A percentile compares a stretch with the other conserved stretches of the same genome.
Evolutionary conservation across 192 early-diverging fungal species (phyloP).

Genomic region (Entomortierella beljakovae): DNA sequence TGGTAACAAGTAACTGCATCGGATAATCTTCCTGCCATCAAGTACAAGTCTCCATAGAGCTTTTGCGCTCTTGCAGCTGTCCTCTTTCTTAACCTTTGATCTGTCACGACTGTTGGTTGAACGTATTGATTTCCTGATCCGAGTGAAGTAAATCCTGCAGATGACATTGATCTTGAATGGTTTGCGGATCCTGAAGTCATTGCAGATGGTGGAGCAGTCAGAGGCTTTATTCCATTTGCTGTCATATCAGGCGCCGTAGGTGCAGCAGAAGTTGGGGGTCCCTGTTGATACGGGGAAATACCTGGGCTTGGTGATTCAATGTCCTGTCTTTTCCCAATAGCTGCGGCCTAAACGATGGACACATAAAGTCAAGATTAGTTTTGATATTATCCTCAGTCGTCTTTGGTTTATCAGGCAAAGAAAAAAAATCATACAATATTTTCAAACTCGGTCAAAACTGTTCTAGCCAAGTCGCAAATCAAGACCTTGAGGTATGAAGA

Average conservation of each 20-base stretch:
- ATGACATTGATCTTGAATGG: slow-evolving; percentile 53
- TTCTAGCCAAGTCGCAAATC: slow-evolving; percentile 84
- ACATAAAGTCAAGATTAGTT: too few species aligned
- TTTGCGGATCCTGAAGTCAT: slow-evolving; percentile 55
- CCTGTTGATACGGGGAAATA: slow-evolving; percentile 25
- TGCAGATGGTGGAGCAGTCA: slow-evolving; percentile 57
- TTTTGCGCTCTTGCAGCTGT: slow-evolving; percentile 80
- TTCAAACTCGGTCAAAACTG: slow-evolving; percentile 75
- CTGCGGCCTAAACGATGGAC: slow-evolving; percentile 59
- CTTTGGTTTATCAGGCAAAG: background rate
- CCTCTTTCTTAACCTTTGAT: slow-evolving; percentile 64
- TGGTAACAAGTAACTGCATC: slow-evolving; percentile 78
- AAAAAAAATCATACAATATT: slow-evolving; percentile 60
- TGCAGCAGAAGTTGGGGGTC: slow-evolving; percentile 7
- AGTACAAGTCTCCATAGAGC: slow-evolving; percentile 77
- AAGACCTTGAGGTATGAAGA: slow-evolving; percentile 80
- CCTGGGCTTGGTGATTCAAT: slow-evolving; percentile 61
- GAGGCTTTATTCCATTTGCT: slow-evolving; percentile 35
- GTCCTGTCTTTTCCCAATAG: slow-evolving; percentile 69
- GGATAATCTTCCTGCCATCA: slow-evolving; percentile 78
- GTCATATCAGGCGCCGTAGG: slow-evolving; percentile 46
- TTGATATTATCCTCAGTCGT: too few species aligned
- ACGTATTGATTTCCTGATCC: slow-evolving; percentile 28
- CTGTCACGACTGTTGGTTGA: slow-evolving; percentile 44
- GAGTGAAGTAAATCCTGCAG: slow-evolving; percentile 34